A percentile compares a stretch with the other conserved stretches of the same genome.
Conservation (phyloP, 176 grass and related monocot genomes). For the sorghum (Sorghum bicolor) region DNA sequence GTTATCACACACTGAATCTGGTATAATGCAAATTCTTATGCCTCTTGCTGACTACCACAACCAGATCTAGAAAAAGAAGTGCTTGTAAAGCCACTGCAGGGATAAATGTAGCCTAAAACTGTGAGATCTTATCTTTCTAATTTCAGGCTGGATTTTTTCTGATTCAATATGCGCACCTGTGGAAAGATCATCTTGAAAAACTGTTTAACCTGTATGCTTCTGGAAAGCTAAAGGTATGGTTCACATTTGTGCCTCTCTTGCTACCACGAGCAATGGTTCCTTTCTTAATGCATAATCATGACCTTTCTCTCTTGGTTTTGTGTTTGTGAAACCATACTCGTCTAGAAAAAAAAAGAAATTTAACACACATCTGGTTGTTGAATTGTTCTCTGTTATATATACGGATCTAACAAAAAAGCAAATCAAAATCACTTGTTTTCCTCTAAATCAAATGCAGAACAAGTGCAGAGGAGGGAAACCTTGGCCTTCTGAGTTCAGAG, state of each 20-base stretch:
- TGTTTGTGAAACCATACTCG: not conserved
- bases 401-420: too few species aligned
- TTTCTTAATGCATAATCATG: not conserved
- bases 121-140: not conserved
- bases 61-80: not conserved
- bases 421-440: too few species aligned
- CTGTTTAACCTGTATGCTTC: slow-evolving; percentile 60
- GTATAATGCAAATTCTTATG: not conserved
- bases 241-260: not conserved
- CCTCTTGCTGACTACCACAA: not conserved
- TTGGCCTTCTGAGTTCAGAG: too few species aligned
- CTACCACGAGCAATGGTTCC: not conserved
- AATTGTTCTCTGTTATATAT: too few species aligned
- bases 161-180: slow-evolving; percentile 61
- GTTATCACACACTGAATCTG: not conserved
- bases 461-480: too few species aligned
- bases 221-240: slow-evolving; percentile 75
- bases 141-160: slow-evolving; percentile 77
- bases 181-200: slow-evolving; percentile 65
- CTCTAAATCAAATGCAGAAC: too few species aligned
- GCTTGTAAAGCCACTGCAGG: not conserved
- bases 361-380: too few species aligned
- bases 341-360: too few species aligned
- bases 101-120: not conserved
- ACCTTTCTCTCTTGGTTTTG: not conserved